Conservation (phyloP, 1,284 basidiomycete species). For the Sanghuangporus baumii region DNA sequence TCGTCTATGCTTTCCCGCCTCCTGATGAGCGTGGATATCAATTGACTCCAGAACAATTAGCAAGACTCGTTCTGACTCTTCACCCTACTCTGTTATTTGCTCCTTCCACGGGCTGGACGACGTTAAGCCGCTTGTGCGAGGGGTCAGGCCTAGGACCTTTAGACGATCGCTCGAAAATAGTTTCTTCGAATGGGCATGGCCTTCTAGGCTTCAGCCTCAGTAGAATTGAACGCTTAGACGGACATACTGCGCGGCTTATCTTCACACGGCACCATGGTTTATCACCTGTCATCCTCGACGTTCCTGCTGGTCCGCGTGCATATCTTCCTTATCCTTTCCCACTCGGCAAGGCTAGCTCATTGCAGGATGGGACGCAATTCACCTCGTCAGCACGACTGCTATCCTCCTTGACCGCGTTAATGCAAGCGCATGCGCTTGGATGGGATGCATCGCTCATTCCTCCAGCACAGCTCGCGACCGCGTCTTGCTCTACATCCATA, state of each 20-base stretch:
- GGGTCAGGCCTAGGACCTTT: constrained; percentile 49
- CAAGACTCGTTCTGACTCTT: constrained; percentile 45
- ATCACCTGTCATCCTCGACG: constrained; percentile 20
- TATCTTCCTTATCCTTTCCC: constrained; percentile 35
- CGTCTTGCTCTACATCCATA: constrained; percentile 45
- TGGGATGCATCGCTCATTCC: constrained; percentile 51
- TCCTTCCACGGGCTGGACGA: constrained; percentile 54
- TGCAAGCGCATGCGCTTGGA: constrained; percentile 48
- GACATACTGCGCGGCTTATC: constrained; percentile 34
- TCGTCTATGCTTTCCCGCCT: constrained; percentile 45
- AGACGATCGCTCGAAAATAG: constrained; percentile 39
- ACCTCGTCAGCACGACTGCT: constrained; percentile 38
- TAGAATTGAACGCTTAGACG: constrained; percentile 36
- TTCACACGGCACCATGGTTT: constrained; percentile 29
- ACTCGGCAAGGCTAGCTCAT: background rate
- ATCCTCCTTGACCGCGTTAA: constrained; percentile 40
- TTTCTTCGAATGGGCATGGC: constrained; percentile 37
- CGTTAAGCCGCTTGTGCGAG: constrained; percentile 47
- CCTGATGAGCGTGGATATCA: constrained; percentile 22
- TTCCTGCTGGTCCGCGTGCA: constrained; percentile 41
- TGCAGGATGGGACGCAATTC: constrained; percentile 25
- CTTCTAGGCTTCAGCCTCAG: constrained; percentile 46
- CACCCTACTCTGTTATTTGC: constrained; percentile 51
- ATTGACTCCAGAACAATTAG: constrained; percentile 42
- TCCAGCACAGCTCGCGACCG: constrained; percentile 40